A percentile compares a stretch with the other conserved stretches of the same genome.
These are phyloP conservation scores for Mallotus nudiflorus DNA, from an alignment of 345 rosid genomes.

Conservation along the genomic window DNA sequence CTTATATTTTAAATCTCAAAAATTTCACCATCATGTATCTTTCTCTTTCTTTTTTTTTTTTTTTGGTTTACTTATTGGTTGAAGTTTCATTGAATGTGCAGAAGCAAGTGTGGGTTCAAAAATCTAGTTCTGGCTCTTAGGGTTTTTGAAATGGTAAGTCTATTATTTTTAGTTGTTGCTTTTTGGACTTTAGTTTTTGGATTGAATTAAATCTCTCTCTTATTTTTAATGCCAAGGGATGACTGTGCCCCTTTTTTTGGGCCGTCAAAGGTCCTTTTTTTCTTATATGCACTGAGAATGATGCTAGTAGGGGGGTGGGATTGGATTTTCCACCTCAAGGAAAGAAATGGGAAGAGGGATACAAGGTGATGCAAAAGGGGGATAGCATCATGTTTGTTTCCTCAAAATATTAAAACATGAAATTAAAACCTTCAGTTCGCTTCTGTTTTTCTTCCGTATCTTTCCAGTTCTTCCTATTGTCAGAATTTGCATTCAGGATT, in stretches of 20 bases:
- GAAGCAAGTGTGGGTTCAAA: conserved; percentile 91
- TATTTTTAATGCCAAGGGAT: background rate
- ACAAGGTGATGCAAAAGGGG: background rate
- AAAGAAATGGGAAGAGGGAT: no score
- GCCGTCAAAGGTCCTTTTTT: background rate
- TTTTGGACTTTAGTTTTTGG: background rate
- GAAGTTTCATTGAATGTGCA: conserved; percentile 35
- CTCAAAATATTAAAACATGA: background rate
- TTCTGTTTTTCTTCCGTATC: background rate
- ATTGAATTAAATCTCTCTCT: background rate
- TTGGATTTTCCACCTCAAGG: no score
- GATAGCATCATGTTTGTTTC: background rate
- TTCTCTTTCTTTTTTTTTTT: background rate
- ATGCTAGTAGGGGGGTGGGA: background rate
- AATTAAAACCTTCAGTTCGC: background rate
- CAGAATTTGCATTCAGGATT: no score
- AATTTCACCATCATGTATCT: background rate
- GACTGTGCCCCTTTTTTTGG: background rate
- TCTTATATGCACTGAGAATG: background rate
- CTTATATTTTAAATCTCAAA: conserved; percentile 11
- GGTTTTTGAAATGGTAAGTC: conserved; percentile 13
- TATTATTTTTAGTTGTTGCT: background rate
- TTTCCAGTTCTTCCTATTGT: no score
- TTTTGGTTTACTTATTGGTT: conserved; percentile 12
- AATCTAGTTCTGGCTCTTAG: conserved; percentile 64